Conservation (phyloP, 257 asterid genomes). For the Solanum chilense region DNA sequence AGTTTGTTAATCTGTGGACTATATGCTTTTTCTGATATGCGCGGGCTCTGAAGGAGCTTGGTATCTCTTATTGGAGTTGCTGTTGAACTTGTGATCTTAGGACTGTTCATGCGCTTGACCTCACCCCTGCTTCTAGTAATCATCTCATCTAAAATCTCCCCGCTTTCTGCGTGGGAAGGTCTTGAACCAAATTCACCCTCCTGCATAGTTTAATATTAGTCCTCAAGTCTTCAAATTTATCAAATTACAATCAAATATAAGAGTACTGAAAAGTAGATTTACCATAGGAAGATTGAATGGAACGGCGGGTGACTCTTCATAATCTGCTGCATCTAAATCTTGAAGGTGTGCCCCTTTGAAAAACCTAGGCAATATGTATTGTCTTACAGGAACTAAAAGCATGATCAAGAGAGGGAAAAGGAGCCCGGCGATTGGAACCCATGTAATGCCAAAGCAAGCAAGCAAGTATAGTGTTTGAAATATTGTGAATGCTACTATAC, state of each 20-base stretch:
- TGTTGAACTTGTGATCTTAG: slow-evolving; percentile 48
- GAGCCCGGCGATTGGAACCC: slow-evolving; percentile 88
- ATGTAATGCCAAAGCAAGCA: slow-evolving; percentile 73
- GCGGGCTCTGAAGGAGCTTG: slow-evolving; percentile 54
- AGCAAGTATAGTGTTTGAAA: slow-evolving; percentile 66
- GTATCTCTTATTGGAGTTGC: slow-evolving; percentile 49
- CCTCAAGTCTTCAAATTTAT: background rate
- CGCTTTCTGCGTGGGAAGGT: slow-evolving; percentile 41
- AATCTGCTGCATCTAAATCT: slow-evolving; percentile 85
- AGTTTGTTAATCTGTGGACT: slow-evolving; percentile 56
- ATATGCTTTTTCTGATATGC: slow-evolving; percentile 32
- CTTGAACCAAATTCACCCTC: slow-evolving; percentile 53
- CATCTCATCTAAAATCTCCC: slow-evolving; percentile 66
- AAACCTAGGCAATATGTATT: slow-evolving; percentile 54
- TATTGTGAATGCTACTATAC: slow-evolving; percentile 56
- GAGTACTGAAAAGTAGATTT: background rate
- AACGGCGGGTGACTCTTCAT: slow-evolving; percentile 67
- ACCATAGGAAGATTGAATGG: slow-evolving; percentile 48
- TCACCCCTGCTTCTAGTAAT: slow-evolving; percentile 90
- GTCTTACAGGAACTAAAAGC: slow-evolving; percentile 82
- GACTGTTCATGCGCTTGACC: slow-evolving; percentile 50
- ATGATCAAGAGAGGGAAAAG: slow-evolving; percentile 73
- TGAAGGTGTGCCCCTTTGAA: slow-evolving; percentile 77
- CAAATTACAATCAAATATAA: background rate
- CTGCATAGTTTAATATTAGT: slow-evolving; percentile 15